Conservation (phyloP, 2,329 filamentous ascomycete species). For the Biscogniauxia mediterranea region DNA sequence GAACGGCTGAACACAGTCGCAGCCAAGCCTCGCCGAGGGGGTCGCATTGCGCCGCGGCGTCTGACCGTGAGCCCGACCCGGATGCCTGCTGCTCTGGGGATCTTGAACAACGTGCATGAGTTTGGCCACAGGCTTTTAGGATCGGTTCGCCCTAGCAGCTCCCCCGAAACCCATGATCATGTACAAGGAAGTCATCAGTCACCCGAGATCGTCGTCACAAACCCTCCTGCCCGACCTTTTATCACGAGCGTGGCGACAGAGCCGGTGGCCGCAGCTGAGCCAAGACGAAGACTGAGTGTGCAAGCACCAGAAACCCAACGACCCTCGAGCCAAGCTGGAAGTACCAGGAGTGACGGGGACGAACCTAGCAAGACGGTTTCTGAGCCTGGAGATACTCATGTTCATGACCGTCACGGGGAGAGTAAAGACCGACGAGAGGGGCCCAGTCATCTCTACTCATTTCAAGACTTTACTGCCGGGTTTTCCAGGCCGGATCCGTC, state of each 20-base stretch:
- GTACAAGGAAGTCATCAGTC: slow-evolving; percentile 19
- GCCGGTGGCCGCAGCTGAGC: slow-evolving; percentile 13
- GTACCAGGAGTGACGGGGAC: slow-evolving; percentile 19
- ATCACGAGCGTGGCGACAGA: slow-evolving; percentile 24
- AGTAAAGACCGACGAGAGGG: slow-evolving; percentile 10
- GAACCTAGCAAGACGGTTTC: slow-evolving; percentile 27
- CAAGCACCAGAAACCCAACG: slow-evolving; percentile 32
- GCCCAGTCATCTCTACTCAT: slow-evolving; percentile 14
- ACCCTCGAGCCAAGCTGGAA: slow-evolving; percentile 29
- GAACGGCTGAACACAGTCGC: slow-evolving; percentile 46
- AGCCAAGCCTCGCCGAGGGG: slow-evolving; percentile 19
- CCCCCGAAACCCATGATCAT: slow-evolving; percentile 10
- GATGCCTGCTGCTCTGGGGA: slow-evolving; percentile 20
- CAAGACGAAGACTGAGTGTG: slow-evolving; percentile 30
- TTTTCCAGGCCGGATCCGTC: slow-evolving; percentile 40
- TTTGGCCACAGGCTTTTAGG: slow-evolving; percentile 28
- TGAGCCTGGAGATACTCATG: slow-evolving; percentile 29
- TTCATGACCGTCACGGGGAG: neutral
- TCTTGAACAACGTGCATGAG: slow-evolving; percentile 29
- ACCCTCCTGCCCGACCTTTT: slow-evolving; percentile 29
- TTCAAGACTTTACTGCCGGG: slow-evolving; percentile 36
- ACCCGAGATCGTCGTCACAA: slow-evolving; percentile 40
- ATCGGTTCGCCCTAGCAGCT: slow-evolving; percentile 15
- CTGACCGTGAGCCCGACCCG: slow-evolving; percentile 8
- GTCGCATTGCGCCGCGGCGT: slow-evolving; percentile 8